Evolutionary conservation across 257 asterid species (phyloP), one percentile per base, ranked within the genome.

Genomic region (Salvia hispanica): DNA sequence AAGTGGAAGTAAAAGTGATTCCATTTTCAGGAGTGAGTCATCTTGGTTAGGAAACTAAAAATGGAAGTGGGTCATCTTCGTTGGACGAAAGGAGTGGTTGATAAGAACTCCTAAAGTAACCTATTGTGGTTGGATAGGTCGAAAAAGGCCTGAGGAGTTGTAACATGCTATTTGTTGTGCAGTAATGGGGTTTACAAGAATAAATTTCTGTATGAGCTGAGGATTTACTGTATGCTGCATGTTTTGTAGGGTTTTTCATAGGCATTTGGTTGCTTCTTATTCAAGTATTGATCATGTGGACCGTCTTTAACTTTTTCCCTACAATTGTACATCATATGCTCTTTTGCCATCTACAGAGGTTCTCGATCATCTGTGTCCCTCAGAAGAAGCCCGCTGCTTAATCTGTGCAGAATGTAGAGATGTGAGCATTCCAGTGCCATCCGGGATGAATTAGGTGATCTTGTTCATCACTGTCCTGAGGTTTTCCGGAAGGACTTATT

Each of bases 401-500:
- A 31, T 42, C 45, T 64, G 40, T 76, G 69, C 28, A 59, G 76
- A 67, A 48, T 43, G 15, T 48, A 14, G 73, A 62, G 62, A 58
- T 21, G 18, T 34, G 58, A 36, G 58, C 13, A 58, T 45, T 58
- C 46, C 25, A 16, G 47, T 64, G 66, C 13, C 40, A 9, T 47
- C 44, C 53, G 2, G 34, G 37, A 64, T 18, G 60, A 39, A 33
- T 48, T 56, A 66, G 74, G 72, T 64, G 62, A 33, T 39, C 62
- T 43, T 36, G 61, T 46, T 67, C 53, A n/a, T 44, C 47, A 37
- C 64, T 69, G 69, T 73, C 57, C 42, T 55, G 74, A 72, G 77
- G 73, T 77, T 16, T 31, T 48, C 55, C 66, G 12, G 52, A 52
- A 33, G 21, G 72, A 70, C 67, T 62, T 56, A 63, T 70, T 59